Evolutionary conservation across 805 yeast genomes (phyloP).

Genomic region (Candida odintsovae): DNA sequence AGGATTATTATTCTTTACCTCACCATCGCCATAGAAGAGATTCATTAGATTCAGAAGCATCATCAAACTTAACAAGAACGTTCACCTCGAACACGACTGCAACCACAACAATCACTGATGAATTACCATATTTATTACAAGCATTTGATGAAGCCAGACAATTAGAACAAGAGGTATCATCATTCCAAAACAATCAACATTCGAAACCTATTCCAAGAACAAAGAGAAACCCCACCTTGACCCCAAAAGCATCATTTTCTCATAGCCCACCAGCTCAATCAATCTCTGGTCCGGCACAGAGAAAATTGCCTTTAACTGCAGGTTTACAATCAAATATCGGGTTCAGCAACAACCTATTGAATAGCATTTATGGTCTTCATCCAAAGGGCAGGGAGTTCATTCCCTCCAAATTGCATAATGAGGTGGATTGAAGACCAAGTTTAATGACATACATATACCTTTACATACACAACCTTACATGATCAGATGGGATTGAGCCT

Average conservation of each 20-base stretch:
- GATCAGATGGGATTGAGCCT: not conserved
- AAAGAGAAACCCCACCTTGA: not conserved
- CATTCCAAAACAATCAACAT: not conserved
- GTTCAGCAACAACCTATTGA: constrained; percentile 16
- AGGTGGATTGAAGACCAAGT: constrained; percentile 8
- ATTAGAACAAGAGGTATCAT: constrained; percentile 44
- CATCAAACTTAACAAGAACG: constrained; percentile 16
- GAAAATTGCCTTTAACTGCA: not conserved
- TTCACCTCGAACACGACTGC: constrained; percentile 32
- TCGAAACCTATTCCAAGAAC: not conserved
- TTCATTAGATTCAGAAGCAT: constrained; percentile 22
- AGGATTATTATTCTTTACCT: constrained; percentile 1
- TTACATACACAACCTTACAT: not conserved
- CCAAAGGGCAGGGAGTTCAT: constrained; percentile 27
- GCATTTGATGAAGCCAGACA: constrained; percentile 62
- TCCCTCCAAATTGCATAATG: constrained; percentile 15
- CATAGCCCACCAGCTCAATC: not conserved
- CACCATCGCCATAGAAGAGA: constrained; percentile 12
- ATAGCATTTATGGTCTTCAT: constrained; percentile 22
- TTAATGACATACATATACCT: not conserved
- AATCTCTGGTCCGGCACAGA: not conserved
- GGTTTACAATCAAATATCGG: constrained; percentile 14
- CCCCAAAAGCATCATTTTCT: not conserved
- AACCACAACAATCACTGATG: constrained; percentile 53
- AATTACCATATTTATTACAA: constrained; percentile 57